phyloP scores from a whole-genome alignment of 768 basidiomycete genomes.

The Nidularia sp. region DNA sequence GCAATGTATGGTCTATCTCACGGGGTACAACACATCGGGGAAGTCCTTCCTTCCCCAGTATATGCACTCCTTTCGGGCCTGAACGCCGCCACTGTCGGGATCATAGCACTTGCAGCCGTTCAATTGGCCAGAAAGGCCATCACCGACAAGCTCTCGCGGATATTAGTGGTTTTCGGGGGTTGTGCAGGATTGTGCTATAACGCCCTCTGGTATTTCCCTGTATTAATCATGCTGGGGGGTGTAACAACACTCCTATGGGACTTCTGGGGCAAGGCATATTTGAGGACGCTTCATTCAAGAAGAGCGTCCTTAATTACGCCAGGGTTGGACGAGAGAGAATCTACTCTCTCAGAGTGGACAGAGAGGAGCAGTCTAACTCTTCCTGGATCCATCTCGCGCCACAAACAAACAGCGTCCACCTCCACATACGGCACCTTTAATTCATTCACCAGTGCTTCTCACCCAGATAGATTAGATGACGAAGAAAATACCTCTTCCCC shows the following conservation, averaged over 20 bases:
- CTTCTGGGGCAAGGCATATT: constrained; percentile 13
- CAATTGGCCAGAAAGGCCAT: constrained; percentile 41
- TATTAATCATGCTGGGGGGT: constrained; percentile 38
- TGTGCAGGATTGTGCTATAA: constrained; percentile 47
- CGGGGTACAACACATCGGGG: constrained; percentile 36
- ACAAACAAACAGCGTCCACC: neutral
- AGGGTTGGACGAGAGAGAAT: no score
- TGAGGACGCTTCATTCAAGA: constrained; percentile 8
- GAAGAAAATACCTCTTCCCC: no score
- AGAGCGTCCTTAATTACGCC: neutral
- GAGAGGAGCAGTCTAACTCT: neutral
- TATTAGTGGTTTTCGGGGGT: constrained; percentile 38
- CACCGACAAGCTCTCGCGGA: constrained; percentile 37
- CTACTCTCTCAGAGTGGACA: neutral
- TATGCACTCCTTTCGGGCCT: constrained; percentile 48
- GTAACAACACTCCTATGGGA: constrained; percentile 36
- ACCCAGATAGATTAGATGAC: no score
- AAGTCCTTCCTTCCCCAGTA: constrained; percentile 38
- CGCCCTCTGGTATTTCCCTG: constrained; percentile 49
- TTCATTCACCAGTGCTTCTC: no score
- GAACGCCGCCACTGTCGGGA: constrained; percentile 50
- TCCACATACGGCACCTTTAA: no score
- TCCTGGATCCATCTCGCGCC: neutral
- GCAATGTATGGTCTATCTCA: constrained; percentile 45
- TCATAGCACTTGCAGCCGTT: constrained; percentile 48